Conservation (phyloP, 805 yeast genomes). For the Candida pseudofarinosa region DNA sequence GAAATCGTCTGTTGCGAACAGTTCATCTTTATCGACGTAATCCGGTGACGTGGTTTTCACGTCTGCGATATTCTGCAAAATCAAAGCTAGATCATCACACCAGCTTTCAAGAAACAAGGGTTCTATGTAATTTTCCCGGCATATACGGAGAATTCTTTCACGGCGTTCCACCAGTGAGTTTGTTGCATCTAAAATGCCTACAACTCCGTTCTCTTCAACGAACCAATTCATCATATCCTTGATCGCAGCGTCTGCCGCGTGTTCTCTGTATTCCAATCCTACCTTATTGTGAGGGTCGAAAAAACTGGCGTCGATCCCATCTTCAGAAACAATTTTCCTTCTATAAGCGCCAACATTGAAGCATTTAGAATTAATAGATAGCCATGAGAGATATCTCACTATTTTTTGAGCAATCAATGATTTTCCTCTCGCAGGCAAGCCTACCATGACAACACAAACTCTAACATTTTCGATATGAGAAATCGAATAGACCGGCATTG, state of each 20-base stretch:
- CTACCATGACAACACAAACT: slow-evolving; percentile 86
- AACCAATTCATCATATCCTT: slow-evolving; percentile 86
- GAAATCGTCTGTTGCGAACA: slow-evolving; percentile 69
- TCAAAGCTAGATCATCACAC: slow-evolving; percentile 78
- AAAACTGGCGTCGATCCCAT: slow-evolving; percentile 71
- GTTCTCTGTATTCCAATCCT: slow-evolving; percentile 58
- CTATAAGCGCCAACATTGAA: slow-evolving; percentile 89
- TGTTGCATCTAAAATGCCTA: slow-evolving; percentile 92
- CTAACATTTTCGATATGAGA: slow-evolving; percentile 66
- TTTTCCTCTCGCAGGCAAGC: slow-evolving; percentile 89
- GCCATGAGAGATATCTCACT: slow-evolving; percentile 89
- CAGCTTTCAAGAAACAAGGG: slow-evolving; percentile 91
- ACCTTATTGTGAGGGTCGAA: slow-evolving; percentile 65
- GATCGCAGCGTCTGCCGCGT: slow-evolving; percentile 71
- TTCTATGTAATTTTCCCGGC: slow-evolving; percentile 65
- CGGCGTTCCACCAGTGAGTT: slow-evolving; percentile 78
- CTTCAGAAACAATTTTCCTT: slow-evolving; percentile 48
- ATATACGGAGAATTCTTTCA: slow-evolving; percentile 54
- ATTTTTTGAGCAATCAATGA: slow-evolving; percentile 92
- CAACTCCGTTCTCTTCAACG: slow-evolving; percentile 72
- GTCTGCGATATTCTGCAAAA: slow-evolving; percentile 76
- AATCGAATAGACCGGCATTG: slow-evolving; percentile 55
- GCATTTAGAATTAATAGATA: slow-evolving; percentile 78
- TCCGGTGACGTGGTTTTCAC: slow-evolving; percentile 87
- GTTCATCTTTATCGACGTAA: slow-evolving; percentile 64